phyloP scores from a whole-genome alignment of 345 rosid species.

The Balakata baccata region DNA sequence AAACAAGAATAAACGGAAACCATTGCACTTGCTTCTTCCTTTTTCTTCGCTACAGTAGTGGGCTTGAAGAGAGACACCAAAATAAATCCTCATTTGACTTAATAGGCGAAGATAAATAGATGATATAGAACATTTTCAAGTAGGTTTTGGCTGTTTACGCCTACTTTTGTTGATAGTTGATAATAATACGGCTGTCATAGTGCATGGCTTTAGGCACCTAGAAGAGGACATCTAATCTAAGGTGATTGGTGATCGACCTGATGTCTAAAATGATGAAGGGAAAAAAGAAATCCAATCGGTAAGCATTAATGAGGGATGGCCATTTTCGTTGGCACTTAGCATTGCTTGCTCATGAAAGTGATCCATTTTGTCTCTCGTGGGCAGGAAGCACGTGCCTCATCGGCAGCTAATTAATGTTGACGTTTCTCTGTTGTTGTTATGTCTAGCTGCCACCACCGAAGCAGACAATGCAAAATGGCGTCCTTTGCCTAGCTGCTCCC shows the following conservation, averaged over 20 bases:
- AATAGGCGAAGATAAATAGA: background rate
- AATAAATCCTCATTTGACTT: background rate
- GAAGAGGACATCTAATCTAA: background rate
- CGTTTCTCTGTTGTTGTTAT: background rate
- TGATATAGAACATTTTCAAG: background rate
- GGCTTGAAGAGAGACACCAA: background rate
- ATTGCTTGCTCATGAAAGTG: conserved; percentile 1
- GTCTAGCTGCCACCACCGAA: background rate
- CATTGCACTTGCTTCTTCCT: conserved; percentile 13
- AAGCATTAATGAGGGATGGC: background rate
- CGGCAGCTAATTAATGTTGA: background rate
- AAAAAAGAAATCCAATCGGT: background rate
- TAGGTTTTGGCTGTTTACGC: background rate
- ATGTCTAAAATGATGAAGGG: too few species aligned
- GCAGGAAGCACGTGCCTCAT: background rate
- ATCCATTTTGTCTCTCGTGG: background rate
- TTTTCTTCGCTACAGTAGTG: background rate
- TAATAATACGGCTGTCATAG: background rate
- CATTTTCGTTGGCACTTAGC: background rate
- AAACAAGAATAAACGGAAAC: conserved; percentile 9
- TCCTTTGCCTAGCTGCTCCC: background rate
- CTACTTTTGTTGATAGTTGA: background rate
- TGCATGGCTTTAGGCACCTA: conserved; percentile 4
- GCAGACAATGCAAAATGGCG: background rate
- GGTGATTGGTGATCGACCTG: too few species aligned